phyloP scores from a whole-genome alignment of 176 grass and related monocot genomes.

The Aechmea fasciata region DNA sequence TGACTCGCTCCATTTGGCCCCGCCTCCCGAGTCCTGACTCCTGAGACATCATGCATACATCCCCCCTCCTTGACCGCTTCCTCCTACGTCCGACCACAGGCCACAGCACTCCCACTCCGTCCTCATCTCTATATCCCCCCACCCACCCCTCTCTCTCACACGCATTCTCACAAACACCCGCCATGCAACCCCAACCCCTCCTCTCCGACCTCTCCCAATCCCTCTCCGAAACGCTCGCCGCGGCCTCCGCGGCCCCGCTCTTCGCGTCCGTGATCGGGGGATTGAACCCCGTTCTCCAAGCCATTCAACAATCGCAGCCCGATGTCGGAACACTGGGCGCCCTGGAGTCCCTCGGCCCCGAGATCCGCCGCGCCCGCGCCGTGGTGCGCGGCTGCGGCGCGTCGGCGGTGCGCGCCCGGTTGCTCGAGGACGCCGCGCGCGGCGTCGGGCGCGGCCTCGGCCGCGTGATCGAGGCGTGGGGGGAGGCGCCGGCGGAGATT shows the following conservation, averaged over 20 bases:
- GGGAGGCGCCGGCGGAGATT: conserved; percentile 5
- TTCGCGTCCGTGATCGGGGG: conserved; percentile 6
- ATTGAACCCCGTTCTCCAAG: conserved; percentile 8
- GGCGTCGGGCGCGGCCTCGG: conserved; percentile 4
- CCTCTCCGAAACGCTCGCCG: neutral
- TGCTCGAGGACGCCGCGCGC: conserved; percentile 2
- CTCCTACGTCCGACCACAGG: neutral
- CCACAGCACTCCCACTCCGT: neutral
- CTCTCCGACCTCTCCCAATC: neutral
- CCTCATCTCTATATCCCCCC: neutral
- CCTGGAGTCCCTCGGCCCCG: conserved; percentile 6
- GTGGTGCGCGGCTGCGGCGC: neutral
- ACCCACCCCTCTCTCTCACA: neutral
- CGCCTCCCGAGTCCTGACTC: neutral
- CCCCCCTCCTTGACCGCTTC: neutral
- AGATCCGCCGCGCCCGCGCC: conserved; percentile 7
- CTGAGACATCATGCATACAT: too few species aligned
- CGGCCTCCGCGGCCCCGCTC: neutral
- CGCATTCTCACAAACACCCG: neutral
- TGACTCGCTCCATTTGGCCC: neutral
- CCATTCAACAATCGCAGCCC: neutral
- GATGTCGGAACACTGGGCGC: neutral
- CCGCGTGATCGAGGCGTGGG: conserved; percentile 7
- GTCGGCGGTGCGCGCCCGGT: neutral
- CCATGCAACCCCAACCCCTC: neutral